These are phyloP conservation scores for Aspergillus heteromorphus DNA, from an alignment of 495 filamentous ascomycete genomes.

Conservation along the genomic window DNA sequence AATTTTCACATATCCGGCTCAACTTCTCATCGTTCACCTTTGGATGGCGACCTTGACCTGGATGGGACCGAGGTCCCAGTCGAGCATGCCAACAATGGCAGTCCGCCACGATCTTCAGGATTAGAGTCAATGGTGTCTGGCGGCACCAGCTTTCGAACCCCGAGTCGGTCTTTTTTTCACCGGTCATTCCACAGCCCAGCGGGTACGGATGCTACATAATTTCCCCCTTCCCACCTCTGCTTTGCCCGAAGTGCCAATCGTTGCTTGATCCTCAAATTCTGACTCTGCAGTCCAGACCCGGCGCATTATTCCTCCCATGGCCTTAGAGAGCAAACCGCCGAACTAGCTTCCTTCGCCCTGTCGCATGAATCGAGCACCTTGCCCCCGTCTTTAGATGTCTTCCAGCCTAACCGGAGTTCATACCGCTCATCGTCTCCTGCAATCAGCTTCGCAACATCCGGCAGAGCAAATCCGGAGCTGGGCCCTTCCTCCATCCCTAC, in stretches of 20 bases:
- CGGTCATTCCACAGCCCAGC: conserved; percentile 59
- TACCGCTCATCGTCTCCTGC: neutral
- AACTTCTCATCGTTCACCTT: conserved; percentile 20
- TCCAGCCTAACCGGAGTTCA: conserved; percentile 12
- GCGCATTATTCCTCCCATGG: conserved; percentile 66
- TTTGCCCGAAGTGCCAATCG: neutral
- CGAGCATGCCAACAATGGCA: conserved; percentile 31
- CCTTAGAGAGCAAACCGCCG: conserved; percentile 85
- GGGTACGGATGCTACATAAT: conserved; percentile 41
- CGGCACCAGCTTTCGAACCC: conserved; percentile 54
- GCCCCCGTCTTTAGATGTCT: conserved; percentile 34
- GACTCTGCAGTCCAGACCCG: conserved; percentile 48
- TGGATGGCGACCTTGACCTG: conserved; percentile 20
- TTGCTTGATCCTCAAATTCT: conserved; percentile 16
- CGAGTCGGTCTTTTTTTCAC: conserved; percentile 74
- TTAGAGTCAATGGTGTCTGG: conserved; percentile 34
- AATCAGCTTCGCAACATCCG: neutral
- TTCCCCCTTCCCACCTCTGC: neutral
- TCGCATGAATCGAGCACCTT: conserved; percentile 42
- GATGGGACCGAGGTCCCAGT: conserved; percentile 20
- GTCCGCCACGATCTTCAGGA: conserved; percentile 25
- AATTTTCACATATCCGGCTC: conserved; percentile 30
- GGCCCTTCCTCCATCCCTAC: conserved; percentile 4
- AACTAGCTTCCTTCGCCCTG: conserved; percentile 81
- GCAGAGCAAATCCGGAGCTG: neutral